Base-by-base conservation (phyloP, 2,329 filamentous ascomycete genomes). In the Trichoderma aggressivum region DNA sequence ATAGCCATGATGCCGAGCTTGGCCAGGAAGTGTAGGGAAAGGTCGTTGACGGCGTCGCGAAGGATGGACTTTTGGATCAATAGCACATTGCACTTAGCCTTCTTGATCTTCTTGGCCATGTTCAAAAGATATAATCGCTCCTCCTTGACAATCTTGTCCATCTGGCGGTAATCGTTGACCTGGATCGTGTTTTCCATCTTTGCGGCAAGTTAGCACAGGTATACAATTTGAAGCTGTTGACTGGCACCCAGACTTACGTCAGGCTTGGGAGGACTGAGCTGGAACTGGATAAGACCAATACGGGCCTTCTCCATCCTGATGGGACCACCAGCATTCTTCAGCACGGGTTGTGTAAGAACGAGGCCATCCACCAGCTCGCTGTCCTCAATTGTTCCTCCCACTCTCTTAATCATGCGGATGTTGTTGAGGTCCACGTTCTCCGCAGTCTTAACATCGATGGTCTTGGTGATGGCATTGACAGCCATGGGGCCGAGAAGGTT, bases 51-150 rank as follows among this genome's bases (percentile, higher is more conserved):
- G 43, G 96, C 96, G 79, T 99, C 96, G 77, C 96, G 91, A 72
- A 99, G 90, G 77, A 99, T 99, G 16, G 95, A 98, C 85, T 99
- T 99, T 80, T 99, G 96, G 77, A 99, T 98, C 76, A 99, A 87
- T 58, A 98, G 90, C 56, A 99, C 96, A 78, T 99, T 99, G 86
- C 96, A 99, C 87, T 98, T 99, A 76, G 96, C 94, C 88, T 98
- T 99, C 86, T 98, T 98, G 83, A 99, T 99, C 88, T 98, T 99
- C 89, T 99, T 98, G 80, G 97, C 94, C 90, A 99, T 93, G 86
- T 98, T 98, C 72, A 99, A 89, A 74, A 99, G 89, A 84, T 99
- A 99, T 76, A 96, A 93, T 76, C 96, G 93, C 86, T 99, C 96
- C 85, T 99, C 96, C 85, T 99, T 99, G 77, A 99, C 89, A 75